phyloP scores from a whole-genome alignment of 2,329 filamentous ascomycete species.

The Elsinoe perseae region DNA sequence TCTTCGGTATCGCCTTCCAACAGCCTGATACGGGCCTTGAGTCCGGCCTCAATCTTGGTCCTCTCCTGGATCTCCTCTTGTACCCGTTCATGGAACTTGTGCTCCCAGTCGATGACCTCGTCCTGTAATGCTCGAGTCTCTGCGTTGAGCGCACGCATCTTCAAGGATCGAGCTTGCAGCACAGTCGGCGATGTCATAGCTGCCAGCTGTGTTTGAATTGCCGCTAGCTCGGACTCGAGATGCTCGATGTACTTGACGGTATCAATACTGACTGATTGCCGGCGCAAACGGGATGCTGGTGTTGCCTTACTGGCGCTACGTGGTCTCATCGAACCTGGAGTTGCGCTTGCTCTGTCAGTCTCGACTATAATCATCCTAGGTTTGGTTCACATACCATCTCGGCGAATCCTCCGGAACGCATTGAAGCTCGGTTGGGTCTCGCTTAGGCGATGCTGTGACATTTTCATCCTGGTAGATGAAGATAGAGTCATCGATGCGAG shows the following conservation, averaged over 20 bases:
- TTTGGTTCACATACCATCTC: slow-evolving; percentile 17
- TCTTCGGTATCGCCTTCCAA: slow-evolving; percentile 28
- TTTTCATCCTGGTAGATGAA: slow-evolving; percentile 28
- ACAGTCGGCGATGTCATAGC: slow-evolving; percentile 35
- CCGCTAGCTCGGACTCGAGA: slow-evolving; percentile 40
- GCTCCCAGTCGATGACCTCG: slow-evolving; percentile 33
- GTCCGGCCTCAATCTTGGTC: slow-evolving; percentile 23
- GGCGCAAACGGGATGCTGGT: slow-evolving; percentile 19
- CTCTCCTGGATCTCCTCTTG: slow-evolving; percentile 28
- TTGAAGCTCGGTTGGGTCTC: slow-evolving; percentile 11
- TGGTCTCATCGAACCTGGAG: slow-evolving; percentile 15
- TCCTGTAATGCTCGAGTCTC: slow-evolving; percentile 30
- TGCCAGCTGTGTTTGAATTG: slow-evolving; percentile 34
- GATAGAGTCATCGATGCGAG: slow-evolving; percentile 17
- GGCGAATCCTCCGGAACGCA: slow-evolving; percentile 14
- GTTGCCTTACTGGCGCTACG: slow-evolving; percentile 20
- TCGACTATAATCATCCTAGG: slow-evolving; percentile 20
- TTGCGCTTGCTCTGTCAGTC: slow-evolving; percentile 16
- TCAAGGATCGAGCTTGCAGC: slow-evolving; percentile 31
- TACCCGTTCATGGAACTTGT: slow-evolving; percentile 31
- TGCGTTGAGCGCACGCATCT: slow-evolving; percentile 30
- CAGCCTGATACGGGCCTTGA: slow-evolving; percentile 25
- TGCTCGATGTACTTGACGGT: slow-evolving; percentile 43
- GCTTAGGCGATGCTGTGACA: slow-evolving; percentile 13
- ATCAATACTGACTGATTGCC: slow-evolving; percentile 34